Evolutionary conservation across 495 filamentous ascomycete species (phyloP), one percentile per base, ranked within the genome.

Genomic region (Apodospora peruviana): DNA sequence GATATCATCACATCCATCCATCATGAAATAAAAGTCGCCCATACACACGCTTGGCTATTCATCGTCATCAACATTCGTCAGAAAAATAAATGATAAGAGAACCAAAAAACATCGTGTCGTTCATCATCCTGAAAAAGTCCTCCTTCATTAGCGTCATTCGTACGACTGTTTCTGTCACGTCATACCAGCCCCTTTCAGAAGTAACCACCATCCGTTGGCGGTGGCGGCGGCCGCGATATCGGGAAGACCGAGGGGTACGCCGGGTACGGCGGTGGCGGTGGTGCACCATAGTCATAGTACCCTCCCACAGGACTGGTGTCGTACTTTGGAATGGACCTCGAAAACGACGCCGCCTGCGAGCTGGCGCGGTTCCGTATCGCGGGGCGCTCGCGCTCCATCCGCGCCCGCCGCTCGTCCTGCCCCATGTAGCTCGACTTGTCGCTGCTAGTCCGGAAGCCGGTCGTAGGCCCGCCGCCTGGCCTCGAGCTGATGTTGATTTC

Each of bases 401-500:
- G 68, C 38, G 63, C 65, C 40, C 65, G 66, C 29, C 70, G 67
- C 16, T 74, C 73, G 19, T 75, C 70, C 8, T 58, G 56, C 46
- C 71, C 72, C 32, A 64, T 52, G 49, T 68, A 73, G 53, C 63
- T 68, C 16, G 62, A 60, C 39, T 66, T 62, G 23, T 73, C 71
- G 45, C 69, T 71, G 42, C 56, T 66, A 39, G 58, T 52, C n/a
- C 64, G 63, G 35, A 55, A 50, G 16, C 38, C 38, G n/a, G 62
- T 59, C 20, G 51, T 34, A 23, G n/a, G n/a, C 7, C 27, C 27
- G 27, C 27, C 50, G 62, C 8, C 38, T 43, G 41, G 44, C 23
- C 51, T 50, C 19, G 65, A 64, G 45, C 58, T 65, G 59, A 78
- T 73, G 53, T 73, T 76, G 57, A 79, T 74, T 50, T 78, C 72